Percentiles rank a stretch among this genome's conserved stretches.
Conservation (phyloP, 1,284 basidiomycete species). For the Boletellus deceptivus region DNA sequence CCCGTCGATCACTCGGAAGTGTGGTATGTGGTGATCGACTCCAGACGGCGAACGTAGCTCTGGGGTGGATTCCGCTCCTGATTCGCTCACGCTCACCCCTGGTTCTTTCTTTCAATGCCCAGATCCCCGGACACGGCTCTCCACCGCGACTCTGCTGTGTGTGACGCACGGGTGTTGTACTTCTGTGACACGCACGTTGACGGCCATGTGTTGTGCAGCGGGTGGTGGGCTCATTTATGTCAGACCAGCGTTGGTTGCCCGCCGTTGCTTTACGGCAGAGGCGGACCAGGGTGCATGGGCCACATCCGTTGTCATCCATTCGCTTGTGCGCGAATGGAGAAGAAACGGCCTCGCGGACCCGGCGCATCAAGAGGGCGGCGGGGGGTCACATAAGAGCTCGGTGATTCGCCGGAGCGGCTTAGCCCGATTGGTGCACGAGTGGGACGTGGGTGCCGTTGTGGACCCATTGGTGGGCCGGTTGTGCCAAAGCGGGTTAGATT, state of each 20-base stretch:
- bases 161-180: not conserved
- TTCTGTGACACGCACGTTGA: not conserved
- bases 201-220: conserved; percentile 3
- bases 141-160: not conserved
- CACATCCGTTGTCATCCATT: not conserved
- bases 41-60: conserved; percentile 25
- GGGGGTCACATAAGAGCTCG: conserved; percentile 39
- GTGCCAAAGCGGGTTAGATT: conserved; percentile 37
- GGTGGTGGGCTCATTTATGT: not conserved
- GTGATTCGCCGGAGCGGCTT: conserved; percentile 25
- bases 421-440: not conserved
- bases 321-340: conserved; percentile 3
- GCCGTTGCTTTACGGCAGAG: conserved; percentile 13
- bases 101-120: conserved; percentile 27
- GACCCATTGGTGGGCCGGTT: conserved; percentile 36
- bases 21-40: conserved; percentile 47
- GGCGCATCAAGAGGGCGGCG: conserved; percentile 19
- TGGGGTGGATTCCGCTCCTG: conserved; percentile 5
- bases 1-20: conserved; percentile 64
- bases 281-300: not conserved
- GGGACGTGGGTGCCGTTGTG: too few relatives aligned
- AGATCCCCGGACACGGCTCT: conserved; percentile 29
- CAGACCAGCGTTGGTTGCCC: conserved; percentile 5
- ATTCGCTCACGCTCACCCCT: conserved; percentile 12
- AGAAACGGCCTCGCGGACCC: conserved; percentile 10